A percentile compares a stretch with the other conserved stretches of the same genome.
phyloP scores from a whole-genome alignment of 768 basidiomycete species.

The Collybia mongolica region DNA sequence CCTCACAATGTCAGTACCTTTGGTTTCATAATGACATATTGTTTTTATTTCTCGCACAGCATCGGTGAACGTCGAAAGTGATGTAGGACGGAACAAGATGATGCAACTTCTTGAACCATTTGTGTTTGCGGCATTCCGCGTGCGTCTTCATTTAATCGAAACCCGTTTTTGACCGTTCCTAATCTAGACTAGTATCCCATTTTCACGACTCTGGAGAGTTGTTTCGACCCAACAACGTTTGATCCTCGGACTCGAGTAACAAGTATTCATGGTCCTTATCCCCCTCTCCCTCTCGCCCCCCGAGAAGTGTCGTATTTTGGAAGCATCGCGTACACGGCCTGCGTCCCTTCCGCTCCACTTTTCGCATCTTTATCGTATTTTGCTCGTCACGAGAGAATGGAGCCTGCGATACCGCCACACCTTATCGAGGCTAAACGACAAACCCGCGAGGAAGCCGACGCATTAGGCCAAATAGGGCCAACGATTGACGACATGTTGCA shows the following conservation, averaged over 20 bases:
- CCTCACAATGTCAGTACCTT: constrained; percentile 32
- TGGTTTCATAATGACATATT: background rate
- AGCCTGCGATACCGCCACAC: constrained; percentile 38
- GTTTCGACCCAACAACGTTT: constrained; percentile 18
- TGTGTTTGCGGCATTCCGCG: constrained; percentile 48
- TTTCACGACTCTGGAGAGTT: constrained; percentile 33
- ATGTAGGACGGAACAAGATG: constrained; percentile 27
- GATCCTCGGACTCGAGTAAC: constrained; percentile 13
- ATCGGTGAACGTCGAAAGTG: constrained; percentile 31
- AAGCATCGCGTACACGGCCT: constrained; percentile 22
- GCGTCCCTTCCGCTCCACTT: constrained; percentile 41
- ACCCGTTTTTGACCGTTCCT: constrained; percentile 11
- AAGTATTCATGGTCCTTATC: constrained; percentile 24
- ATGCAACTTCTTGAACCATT: constrained; percentile 40
- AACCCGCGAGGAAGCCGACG: constrained; percentile 32
- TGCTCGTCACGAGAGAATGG: constrained; percentile 33
- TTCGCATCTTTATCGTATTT: constrained; percentile 52
- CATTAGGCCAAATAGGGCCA: constrained; percentile 32
- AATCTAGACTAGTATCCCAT: constrained; percentile 38
- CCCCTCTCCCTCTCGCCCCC: constrained; percentile 25
- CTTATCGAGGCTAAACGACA: constrained; percentile 18
- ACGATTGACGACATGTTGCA: constrained; percentile 45
- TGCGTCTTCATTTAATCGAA: constrained; percentile 26
- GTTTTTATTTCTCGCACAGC: constrained; percentile 19
- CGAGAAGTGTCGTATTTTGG: constrained; percentile 45